Conservation (phyloP, 1,284 basidiomycete species). For the Bondarzewia mesenterica region DNA sequence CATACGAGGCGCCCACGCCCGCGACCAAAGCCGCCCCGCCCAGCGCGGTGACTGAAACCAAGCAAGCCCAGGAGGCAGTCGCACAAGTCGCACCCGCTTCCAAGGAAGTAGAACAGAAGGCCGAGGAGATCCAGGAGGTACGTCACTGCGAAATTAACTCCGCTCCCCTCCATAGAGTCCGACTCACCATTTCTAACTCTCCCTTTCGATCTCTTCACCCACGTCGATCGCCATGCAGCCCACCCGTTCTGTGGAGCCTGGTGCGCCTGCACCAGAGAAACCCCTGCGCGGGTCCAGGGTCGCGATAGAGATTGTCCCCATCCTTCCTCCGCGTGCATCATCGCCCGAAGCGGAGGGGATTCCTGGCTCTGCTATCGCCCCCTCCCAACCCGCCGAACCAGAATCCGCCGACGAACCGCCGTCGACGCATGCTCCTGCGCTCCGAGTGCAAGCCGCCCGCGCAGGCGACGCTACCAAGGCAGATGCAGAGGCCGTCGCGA, state of each 20-base stretch:
- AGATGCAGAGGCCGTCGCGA: not conserved
- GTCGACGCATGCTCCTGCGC: conserved; percentile 6
- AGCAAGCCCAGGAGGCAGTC: not conserved
- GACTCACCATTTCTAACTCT: not conserved
- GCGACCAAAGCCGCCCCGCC: not conserved
- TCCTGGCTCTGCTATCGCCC: conserved; percentile 2
- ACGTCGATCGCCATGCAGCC: not conserved
- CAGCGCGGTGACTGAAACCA: not conserved
- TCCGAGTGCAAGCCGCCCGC: no score
- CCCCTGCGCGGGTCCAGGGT: conserved; percentile 3
- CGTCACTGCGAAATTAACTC: not conserved
- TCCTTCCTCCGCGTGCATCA: not conserved
- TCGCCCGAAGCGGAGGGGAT: conserved; percentile 4
- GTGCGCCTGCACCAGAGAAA: not conserved
- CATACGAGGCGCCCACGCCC: conserved; percentile 4
- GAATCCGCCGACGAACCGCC: conserved; percentile 2
- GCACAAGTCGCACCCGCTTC: conserved; percentile 7
- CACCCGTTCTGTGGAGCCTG: no score
- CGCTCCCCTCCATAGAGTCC: not conserved
- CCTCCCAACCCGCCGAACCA: not conserved
- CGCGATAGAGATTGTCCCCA: conserved; percentile 5
- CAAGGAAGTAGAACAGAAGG: conserved; percentile 1
- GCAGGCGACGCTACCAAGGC: not conserved
- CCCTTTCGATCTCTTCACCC: not conserved
- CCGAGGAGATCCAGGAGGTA: not conserved